Evolutionary conservation across 352 stramenopile species (phyloP).

Genomic region (Phytopythium aichiense): DNA sequence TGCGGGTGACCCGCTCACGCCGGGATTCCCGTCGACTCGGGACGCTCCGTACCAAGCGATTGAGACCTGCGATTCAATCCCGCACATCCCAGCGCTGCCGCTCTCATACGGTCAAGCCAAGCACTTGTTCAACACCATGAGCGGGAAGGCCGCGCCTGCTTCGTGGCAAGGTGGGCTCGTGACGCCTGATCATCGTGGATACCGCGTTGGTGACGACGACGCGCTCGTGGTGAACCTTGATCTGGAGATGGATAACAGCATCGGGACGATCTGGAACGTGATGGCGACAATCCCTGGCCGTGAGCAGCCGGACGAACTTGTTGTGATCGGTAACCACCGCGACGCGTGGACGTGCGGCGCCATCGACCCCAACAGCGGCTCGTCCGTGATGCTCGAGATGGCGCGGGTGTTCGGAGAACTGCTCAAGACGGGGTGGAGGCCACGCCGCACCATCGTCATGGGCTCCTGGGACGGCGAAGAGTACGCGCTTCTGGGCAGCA

Average conservation of each 20-base stretch:
- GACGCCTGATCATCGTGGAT: slow-evolving; percentile 33
- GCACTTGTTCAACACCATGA: slow-evolving; percentile 49
- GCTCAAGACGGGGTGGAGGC: slow-evolving; percentile 50
- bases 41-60: slow-evolving; percentile 26
- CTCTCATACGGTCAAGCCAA: slow-evolving; percentile 66
- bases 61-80: slow-evolving; percentile 29
- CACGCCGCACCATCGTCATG: slow-evolving; percentile 59
- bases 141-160: slow-evolving; percentile 31
- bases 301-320: slow-evolving; percentile 30
- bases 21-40: slow-evolving; percentile 31
- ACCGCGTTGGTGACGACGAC: slow-evolving; percentile 51
- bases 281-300: slow-evolving; percentile 27
- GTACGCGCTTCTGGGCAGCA: slow-evolving; percentile 69
- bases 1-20: slow-evolving; percentile 58
- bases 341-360: slow-evolving; percentile 80
- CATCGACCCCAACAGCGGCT: slow-evolving; percentile 63
- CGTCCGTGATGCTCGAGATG: slow-evolving; percentile 58
- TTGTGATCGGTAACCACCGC: slow-evolving; percentile 75
- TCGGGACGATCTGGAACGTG: slow-evolving; percentile 49
- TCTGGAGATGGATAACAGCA: slow-evolving; percentile 64
- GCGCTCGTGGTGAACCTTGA: slow-evolving; percentile 29
- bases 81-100: slow-evolving; percentile 50
- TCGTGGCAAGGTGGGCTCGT: slow-evolving; percentile 49
- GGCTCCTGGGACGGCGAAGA: slow-evolving; percentile 77
- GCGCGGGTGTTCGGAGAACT: slow-evolving; percentile 52